Evolutionary conservation across 441 rosid genomes (phyloP).

Genomic region (Erodium chrysanthum): DNA sequence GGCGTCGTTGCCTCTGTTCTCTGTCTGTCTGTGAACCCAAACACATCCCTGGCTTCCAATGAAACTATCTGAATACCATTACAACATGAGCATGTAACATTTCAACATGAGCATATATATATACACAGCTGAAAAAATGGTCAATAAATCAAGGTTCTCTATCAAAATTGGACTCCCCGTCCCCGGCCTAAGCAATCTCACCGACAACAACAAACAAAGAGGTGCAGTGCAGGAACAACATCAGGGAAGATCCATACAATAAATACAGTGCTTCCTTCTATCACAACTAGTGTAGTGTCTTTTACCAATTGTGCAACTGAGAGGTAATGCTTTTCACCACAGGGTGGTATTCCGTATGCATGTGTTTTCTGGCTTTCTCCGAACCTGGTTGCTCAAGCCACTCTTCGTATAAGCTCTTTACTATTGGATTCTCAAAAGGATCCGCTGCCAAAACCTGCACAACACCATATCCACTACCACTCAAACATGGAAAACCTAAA

Average conservation of each 20-base stretch:
- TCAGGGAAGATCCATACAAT: not conserved
- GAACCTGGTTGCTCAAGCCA: constrained; percentile 90
- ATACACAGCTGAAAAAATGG: no score
- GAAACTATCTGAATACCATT: no score
- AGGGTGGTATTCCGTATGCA: constrained; percentile 82
- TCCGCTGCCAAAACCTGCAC: constrained; percentile 47
- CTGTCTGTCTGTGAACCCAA: no score
- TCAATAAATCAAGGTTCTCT: no score
- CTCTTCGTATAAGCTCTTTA: constrained; percentile 52
- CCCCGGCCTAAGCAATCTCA: not conserved
- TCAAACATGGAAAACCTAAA: not conserved
- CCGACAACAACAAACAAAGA: not conserved
- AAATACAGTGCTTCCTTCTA: not conserved
- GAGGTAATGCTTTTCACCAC: constrained; percentile 60
- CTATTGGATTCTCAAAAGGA: constrained; percentile 66
- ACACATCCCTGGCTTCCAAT: no score
- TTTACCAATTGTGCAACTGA: constrained; percentile 72
- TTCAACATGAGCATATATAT: no score
- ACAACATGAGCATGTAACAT: no score
- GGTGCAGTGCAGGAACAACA: not conserved
- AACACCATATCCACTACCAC: not conserved
- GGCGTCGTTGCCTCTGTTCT: no score
- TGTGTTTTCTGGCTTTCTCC: constrained; percentile 43
- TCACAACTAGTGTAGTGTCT: not conserved
- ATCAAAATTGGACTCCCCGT: no score